A percentile compares a stretch with the other conserved stretches of the same genome.
Conservation (phyloP, 495 filamentous ascomycete species). For the Pseudomonodictys pantanalensis region DNA sequence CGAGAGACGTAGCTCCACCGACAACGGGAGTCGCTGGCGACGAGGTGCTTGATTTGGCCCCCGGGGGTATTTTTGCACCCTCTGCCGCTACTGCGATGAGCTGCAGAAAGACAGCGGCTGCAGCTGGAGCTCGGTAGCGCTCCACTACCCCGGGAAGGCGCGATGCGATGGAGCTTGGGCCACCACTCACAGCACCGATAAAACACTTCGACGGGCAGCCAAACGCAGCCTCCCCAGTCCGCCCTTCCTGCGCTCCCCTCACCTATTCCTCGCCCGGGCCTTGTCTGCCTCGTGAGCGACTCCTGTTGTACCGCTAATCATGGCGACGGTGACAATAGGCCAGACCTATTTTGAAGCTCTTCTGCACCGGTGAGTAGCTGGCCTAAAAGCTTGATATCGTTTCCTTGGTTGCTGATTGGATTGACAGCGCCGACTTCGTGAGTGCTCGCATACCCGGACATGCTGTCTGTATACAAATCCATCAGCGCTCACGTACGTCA, state of each 20-base stretch:
- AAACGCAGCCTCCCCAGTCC: background rate
- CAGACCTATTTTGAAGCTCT: conserved; percentile 42
- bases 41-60: too few species aligned
- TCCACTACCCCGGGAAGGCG: background rate
- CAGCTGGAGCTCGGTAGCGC: background rate
- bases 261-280: conserved; percentile 4
- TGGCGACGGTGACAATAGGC: conserved; percentile 42
- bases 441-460: conserved; percentile 12
- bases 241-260: background rate
- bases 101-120: background rate
- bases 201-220: background rate
- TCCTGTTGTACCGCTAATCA: conserved; percentile 22
- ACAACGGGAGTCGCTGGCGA: too few species aligned
- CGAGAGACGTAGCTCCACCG: too few species aligned
- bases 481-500: conserved; percentile 27
- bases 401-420: background rate
- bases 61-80: background rate
- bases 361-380: conserved; percentile 39
- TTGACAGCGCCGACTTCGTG: conserved; percentile 45
- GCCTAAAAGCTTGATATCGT: background rate
- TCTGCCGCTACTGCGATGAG: background rate
- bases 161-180: background rate
- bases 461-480: background rate
- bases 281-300: background rate
- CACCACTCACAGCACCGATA: background rate